A percentile compares a stretch with the other conserved stretches of the same genome.
phyloP scores from a whole-genome alignment of 1,284 basidiomycete genomes.

The Cerioporus squamosus region DNA sequence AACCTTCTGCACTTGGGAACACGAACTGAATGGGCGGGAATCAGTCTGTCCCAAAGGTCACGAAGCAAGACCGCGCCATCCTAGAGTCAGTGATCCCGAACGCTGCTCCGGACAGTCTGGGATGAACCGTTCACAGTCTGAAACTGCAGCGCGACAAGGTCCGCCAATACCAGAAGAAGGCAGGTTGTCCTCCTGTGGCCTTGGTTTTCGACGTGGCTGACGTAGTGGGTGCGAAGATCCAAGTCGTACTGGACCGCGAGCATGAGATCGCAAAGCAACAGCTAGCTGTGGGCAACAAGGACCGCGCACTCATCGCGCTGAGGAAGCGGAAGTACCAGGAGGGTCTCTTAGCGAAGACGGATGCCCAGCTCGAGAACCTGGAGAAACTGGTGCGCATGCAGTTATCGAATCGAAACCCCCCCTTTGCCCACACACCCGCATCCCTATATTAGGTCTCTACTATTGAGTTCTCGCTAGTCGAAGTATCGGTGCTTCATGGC shows the following conservation, averaged over 20 bases:
- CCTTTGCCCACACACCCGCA: background rate
- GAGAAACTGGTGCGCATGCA: conserved; percentile 80
- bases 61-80: conserved; percentile 91
- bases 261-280: conserved; percentile 88
- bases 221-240: conserved; percentile 61
- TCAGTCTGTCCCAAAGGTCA: conserved; percentile 89
- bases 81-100: conserved; percentile 73
- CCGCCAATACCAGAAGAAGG: conserved; percentile 94
- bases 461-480: conserved; percentile 95
- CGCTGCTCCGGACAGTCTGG: conserved; percentile 1
- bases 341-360: conserved; percentile 85
- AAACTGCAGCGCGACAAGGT: conserved; percentile 97
- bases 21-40: conserved; percentile 60
- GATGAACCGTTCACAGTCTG: conserved; percentile 55
- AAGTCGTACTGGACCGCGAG: conserved; percentile 86
- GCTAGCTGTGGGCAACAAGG: conserved; percentile 82
- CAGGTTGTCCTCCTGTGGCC: conserved; percentile 37
- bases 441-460: conserved; percentile 74
- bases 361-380: conserved; percentile 86
- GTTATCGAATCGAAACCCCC: too few species aligned
- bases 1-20: background rate
- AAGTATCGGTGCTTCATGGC: conserved; percentile 92
- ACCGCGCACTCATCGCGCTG: conserved; percentile 85
- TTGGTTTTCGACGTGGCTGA: background rate
- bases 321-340: conserved; percentile 95